phyloP scores from a whole-genome alignment of 768 basidiomycete species.

The Pholiota microspora region DNA sequence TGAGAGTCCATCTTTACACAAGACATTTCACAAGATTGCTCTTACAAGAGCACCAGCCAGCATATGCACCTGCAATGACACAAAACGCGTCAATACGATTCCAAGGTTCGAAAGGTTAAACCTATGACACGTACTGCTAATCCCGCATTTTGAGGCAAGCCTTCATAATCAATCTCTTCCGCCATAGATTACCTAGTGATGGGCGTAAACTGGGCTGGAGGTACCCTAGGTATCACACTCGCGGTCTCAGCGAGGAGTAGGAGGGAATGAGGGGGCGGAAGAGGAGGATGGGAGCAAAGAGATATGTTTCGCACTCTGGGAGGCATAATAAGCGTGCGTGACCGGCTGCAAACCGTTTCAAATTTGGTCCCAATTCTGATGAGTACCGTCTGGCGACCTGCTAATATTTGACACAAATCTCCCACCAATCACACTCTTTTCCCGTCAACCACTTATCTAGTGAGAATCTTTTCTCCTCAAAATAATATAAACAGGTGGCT shows the following conservation, averaged over 20 bases:
- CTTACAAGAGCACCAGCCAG: constrained; percentile 92
- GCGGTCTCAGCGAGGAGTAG: background rate
- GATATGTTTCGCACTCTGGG: constrained; percentile 6
- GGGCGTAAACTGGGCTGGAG: background rate
- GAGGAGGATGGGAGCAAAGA: constrained; percentile 3
- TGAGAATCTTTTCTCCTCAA: background rate
- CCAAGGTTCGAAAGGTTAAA: background rate
- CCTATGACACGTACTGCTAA: constrained; percentile 53
- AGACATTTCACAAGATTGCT: constrained; percentile 18
- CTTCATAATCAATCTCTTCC: constrained; percentile 49
- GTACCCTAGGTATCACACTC: background rate
- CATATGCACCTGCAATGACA: constrained; percentile 79
- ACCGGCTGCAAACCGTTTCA: constrained; percentile 9
- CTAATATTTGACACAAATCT: background rate
- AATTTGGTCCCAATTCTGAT: constrained; percentile 3
- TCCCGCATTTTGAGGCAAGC: constrained; percentile 70
- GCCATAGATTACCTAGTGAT: constrained; percentile 24
- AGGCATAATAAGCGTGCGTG: constrained; percentile 6
- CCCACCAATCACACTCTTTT: constrained; percentile 1
- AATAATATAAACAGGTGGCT: background rate
- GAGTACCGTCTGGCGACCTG: constrained; percentile 1
- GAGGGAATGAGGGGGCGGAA: background rate
- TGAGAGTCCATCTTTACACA: background rate
- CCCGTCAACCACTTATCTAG: background rate
- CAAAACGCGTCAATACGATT: constrained; percentile 14